A percentile compares a stretch with the other conserved stretches of the same genome.
phyloP scores from a whole-genome alignment of 2,329 filamentous ascomycete species.

The Botrytis sinoallii region DNA sequence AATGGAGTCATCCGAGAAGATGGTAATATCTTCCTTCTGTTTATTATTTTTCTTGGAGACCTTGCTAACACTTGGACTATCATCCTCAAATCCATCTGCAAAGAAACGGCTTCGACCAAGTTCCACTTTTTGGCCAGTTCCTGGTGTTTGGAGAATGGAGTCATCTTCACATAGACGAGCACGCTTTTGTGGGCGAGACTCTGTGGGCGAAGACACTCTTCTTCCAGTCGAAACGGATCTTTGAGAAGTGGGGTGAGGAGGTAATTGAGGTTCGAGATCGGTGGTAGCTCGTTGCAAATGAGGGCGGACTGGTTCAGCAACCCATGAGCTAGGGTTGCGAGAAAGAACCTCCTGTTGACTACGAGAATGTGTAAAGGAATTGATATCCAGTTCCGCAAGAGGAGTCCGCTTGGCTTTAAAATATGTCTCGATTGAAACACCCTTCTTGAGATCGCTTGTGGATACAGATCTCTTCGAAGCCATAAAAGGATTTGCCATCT shows the following conservation, averaged over 20 bases:
- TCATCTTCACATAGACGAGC: constrained; percentile 50
- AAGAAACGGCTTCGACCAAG: constrained; percentile 49
- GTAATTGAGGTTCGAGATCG: constrained; percentile 38
- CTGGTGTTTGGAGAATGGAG: constrained; percentile 31
- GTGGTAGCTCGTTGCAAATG: constrained; percentile 31
- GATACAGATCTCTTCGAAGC: constrained; percentile 30
- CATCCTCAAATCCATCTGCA: constrained; percentile 33
- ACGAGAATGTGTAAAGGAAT: constrained; percentile 63
- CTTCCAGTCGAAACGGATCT: constrained; percentile 42
- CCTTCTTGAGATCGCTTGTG: constrained; percentile 54
- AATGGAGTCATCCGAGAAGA: constrained; percentile 52
- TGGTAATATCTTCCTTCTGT: constrained; percentile 44
- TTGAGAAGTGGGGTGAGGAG: constrained; percentile 37
- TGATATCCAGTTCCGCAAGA: constrained; percentile 65
- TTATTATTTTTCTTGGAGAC: constrained; percentile 40
- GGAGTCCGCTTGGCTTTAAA: constrained; percentile 63
- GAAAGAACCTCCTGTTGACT: constrained; percentile 59
- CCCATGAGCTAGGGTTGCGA: constrained; percentile 54
- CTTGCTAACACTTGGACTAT: constrained; percentile 42
- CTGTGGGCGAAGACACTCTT: constrained; percentile 40
- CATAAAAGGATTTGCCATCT: constrained; percentile 24
- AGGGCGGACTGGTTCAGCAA: constrained; percentile 45
- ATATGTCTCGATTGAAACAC: constrained; percentile 60
- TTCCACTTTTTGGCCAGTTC: constrained; percentile 33
- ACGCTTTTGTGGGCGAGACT: constrained; percentile 48